phyloP scores from a whole-genome alignment of 2,329 filamentous ascomycete genomes.

The Fusarium sp. region DNA sequence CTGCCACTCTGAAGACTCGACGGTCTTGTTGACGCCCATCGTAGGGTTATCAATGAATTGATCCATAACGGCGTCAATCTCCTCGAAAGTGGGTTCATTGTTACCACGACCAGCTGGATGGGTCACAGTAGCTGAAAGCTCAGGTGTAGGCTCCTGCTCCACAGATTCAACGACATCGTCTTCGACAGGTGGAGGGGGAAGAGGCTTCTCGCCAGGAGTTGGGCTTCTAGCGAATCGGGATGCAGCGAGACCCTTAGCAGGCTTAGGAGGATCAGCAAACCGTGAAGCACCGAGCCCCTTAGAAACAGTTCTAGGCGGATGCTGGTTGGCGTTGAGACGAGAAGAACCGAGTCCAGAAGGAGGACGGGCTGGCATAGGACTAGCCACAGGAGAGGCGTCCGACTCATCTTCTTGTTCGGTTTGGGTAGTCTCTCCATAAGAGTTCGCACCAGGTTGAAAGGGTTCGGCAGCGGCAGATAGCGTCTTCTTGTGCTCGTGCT shows the following conservation, averaged over 20 bases:
- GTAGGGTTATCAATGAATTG: slow-evolving; percentile 80
- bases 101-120: slow-evolving; percentile 37
- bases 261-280: slow-evolving; percentile 61
- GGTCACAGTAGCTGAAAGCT: slow-evolving; percentile 30
- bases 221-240: slow-evolving; percentile 60
- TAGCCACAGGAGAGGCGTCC: slow-evolving; percentile 40
- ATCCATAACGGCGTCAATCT: slow-evolving; percentile 93
- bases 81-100: slow-evolving; percentile 73
- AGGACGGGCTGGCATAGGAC: slow-evolving; percentile 38
- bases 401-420: slow-evolving; percentile 39
- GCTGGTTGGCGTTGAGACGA: slow-evolving; percentile 39
- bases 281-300: slow-evolving; percentile 60
- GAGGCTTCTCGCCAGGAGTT: slow-evolving; percentile 45
- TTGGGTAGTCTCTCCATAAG: slow-evolving; percentile 45
- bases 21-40: slow-evolving; percentile 76
- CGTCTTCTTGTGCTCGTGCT: slow-evolving; percentile 63
- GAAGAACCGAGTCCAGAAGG: slow-evolving; percentile 37
- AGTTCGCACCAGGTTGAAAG: slow-evolving; percentile 66
- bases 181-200: slow-evolving; percentile 45
- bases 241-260: slow-evolving; percentile 56
- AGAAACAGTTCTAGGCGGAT: slow-evolving; percentile 50
- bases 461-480: slow-evolving; percentile 76
- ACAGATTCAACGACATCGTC: slow-evolving; percentile 49
- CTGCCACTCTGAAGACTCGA: slow-evolving; percentile 61
- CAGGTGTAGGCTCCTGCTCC: slow-evolving; percentile 43